Evolutionary conservation across 371 early-diverging fungal species (phyloP).

Genomic region (Basidiobolus meristosporus): DNA sequence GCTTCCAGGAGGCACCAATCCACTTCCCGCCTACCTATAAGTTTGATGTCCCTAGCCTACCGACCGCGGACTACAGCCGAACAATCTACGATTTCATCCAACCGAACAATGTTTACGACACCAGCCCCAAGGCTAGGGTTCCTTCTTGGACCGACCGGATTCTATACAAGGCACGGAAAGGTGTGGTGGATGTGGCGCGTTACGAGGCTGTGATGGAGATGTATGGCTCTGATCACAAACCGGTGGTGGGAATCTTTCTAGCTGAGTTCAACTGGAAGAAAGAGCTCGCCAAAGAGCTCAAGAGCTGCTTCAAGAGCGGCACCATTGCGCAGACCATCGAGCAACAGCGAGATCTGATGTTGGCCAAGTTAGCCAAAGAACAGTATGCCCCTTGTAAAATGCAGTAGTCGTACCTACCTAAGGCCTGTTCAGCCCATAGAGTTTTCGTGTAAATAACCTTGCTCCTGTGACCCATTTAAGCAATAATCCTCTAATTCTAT

Average conservation of each 20-base stretch:
- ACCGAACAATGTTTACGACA: conserved; percentile 24
- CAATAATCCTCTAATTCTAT: no score
- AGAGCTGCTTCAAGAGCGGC: no score
- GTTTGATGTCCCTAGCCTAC: conserved; percentile 31
- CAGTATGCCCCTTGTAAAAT: no score
- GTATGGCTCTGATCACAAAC: conserved; percentile 25
- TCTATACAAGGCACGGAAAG: conserved; percentile 17
- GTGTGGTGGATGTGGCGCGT: conserved; percentile 8
- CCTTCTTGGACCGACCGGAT: conserved; percentile 89
- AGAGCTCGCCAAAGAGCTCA: no score
- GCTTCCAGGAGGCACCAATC: conserved; percentile 62
- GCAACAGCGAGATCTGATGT: no score
- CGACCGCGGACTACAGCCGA: background rate
- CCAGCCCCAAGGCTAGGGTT: conserved; percentile 60
- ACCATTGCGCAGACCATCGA: no score
- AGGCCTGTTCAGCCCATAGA: no score
- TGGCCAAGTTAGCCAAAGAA: no score
- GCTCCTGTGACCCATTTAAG: no score
- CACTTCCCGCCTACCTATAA: conserved; percentile 87
- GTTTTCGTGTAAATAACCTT: no score
- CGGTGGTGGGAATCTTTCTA: conserved; percentile 32
- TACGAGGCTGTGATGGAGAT: conserved; percentile 13
- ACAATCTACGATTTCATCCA: background rate
- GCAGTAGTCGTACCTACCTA: no score
- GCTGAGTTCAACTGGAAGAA: conserved; percentile 21